A percentile compares a stretch with the other conserved stretches of the same genome.
phyloP scores from a whole-genome alignment of 805 yeast genomes.

The Scheffersomyces coipomensis region DNA sequence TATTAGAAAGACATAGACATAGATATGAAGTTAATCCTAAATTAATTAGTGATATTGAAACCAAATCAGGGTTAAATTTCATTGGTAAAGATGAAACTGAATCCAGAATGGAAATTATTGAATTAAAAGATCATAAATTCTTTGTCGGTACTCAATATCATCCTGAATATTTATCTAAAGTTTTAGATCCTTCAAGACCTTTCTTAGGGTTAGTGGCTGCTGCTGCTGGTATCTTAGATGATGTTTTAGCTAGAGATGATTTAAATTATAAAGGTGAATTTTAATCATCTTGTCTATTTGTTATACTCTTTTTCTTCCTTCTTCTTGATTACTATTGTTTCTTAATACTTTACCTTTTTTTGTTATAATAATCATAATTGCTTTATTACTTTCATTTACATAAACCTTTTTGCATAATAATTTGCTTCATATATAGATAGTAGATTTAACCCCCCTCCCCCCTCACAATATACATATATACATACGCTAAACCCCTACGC shows the following conservation, averaged over 20 bases:
- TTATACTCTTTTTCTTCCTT: neutral
- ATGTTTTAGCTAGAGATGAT: conserved; percentile 50
- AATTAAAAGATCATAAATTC: conserved; percentile 83
- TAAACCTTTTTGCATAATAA: too few species aligned
- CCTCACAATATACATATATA: too few species aligned
- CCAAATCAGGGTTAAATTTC: conserved; percentile 76
- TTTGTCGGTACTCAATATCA: conserved; percentile 96
- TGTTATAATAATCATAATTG: too few species aligned
- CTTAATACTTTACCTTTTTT: too few species aligned
- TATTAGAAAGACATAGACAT: conserved; percentile 96
- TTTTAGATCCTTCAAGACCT: conserved; percentile 94
- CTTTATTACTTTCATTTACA: too few species aligned
- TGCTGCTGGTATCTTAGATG: conserved; percentile 76
- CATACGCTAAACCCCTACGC: too few species aligned
- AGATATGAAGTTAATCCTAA: conserved; percentile 96
- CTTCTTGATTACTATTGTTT: too few species aligned
- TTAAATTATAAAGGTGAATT: conserved; percentile 45
- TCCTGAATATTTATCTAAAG: conserved; percentile 96
- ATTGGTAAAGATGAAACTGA: conserved; percentile 92
- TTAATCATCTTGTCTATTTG: conserved; percentile 10
- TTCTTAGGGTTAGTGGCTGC: conserved; percentile 97
- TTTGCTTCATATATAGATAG: too few species aligned
- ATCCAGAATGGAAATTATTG: conserved; percentile 92
- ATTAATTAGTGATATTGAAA: conserved; percentile 68
- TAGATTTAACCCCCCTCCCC: too few species aligned